phyloP scores from a whole-genome alignment of 768 basidiomycete species.

The Mycena latifolia region DNA sequence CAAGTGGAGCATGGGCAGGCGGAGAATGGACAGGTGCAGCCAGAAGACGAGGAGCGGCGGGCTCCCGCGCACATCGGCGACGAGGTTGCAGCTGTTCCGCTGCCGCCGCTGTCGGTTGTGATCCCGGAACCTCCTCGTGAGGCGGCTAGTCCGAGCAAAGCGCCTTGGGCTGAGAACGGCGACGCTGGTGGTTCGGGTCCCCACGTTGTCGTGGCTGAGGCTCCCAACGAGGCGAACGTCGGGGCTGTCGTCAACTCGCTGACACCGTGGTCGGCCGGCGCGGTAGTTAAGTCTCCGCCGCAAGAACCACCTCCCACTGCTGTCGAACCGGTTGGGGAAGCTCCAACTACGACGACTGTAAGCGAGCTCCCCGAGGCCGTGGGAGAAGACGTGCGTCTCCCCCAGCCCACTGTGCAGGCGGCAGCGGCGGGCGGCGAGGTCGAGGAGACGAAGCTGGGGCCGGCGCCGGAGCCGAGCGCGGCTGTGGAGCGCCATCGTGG shows the following conservation, averaged over 20 bases:
- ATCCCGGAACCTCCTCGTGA: not conserved
- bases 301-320: too few species aligned
- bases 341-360: not conserved
- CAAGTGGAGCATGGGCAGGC: constrained; percentile 49
- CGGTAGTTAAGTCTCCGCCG: not conserved
- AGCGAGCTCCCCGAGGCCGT: not conserved
- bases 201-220: not conserved
- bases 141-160: not conserved
- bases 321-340: constrained; percentile 54
- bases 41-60: constrained; percentile 61
- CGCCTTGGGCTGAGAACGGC: too few species aligned
- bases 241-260: not conserved
- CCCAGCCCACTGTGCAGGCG: constrained; percentile 70
- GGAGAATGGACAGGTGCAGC: constrained; percentile 48
- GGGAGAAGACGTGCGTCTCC: not conserved
- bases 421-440: constrained; percentile 59
- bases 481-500: constrained; percentile 45
- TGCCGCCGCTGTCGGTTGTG: constrained; percentile 1
- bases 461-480: constrained; percentile 46
- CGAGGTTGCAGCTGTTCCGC: constrained; percentile 40
- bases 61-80: constrained; percentile 26
- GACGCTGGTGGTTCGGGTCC: too few species aligned
- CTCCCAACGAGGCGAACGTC: not conserved
- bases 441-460: constrained; percentile 64
- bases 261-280: not conserved